phyloP scores from a whole-genome alignment of 768 basidiomycete species.

The Russula sp. region DNA sequence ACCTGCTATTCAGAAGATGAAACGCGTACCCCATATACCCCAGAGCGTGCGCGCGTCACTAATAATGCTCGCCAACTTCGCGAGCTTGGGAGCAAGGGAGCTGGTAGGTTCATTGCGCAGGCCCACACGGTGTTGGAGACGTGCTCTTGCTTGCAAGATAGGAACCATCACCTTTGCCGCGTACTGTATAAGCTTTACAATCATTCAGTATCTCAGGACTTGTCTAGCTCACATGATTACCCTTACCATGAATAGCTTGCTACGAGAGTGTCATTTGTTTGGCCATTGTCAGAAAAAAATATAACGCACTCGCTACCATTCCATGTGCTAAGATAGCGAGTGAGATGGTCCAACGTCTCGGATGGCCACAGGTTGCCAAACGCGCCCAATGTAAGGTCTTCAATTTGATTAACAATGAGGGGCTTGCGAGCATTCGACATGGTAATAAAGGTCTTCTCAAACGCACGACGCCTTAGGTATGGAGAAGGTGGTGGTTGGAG shows the following conservation, averaged over 20 bases:
- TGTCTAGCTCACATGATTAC: neutral
- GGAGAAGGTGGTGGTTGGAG: neutral
- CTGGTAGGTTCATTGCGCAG: slow-evolving; percentile 50
- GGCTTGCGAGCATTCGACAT: slow-evolving; percentile 52
- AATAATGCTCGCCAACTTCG: slow-evolving; percentile 50
- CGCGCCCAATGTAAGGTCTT: slow-evolving; percentile 57
- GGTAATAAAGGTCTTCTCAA: neutral
- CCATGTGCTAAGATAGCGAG: slow-evolving; percentile 77
- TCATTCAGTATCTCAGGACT: neutral
- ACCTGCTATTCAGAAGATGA: neutral
- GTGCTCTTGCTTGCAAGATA: slow-evolving; percentile 58
- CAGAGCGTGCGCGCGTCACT: slow-evolving; percentile 68
- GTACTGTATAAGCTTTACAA: slow-evolving; percentile 62
- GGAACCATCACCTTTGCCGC: slow-evolving; percentile 64
- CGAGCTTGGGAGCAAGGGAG: slow-evolving; percentile 43
- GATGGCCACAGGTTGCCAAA: slow-evolving; percentile 56
- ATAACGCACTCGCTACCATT: slow-evolving; percentile 76
- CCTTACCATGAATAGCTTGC: slow-evolving; percentile 69
- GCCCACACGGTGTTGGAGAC: slow-evolving; percentile 61
- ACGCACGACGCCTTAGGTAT: neutral
- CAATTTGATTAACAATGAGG: slow-evolving; percentile 45
- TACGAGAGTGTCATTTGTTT: slow-evolving; percentile 27
- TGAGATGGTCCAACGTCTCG: slow-evolving; percentile 61
- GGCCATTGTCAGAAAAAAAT: slow-evolving; percentile 11
- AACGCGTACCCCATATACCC: slow-evolving; percentile 69